Base-by-base conservation (phyloP, 2,329 filamentous ascomycete genomes). In the Ramichloridium luteum region DNA sequence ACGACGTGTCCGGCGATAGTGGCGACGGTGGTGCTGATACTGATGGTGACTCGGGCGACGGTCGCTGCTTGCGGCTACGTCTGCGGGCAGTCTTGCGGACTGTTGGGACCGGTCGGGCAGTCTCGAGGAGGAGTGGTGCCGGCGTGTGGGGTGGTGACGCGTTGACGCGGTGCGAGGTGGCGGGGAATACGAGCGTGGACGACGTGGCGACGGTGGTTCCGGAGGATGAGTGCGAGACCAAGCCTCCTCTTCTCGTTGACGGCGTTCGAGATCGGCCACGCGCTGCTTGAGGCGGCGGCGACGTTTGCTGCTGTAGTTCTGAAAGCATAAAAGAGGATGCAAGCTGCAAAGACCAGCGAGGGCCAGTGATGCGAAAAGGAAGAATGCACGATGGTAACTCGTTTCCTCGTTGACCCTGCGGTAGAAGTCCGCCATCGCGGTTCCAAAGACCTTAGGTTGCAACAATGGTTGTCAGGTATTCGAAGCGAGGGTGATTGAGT, bases 311-410 rank as follows among this genome's bases (percentile, higher is more conserved):
- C 49, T 53, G 49, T 49, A 49, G 31, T 49, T 49, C 44, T 54
- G 48, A 48, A 55, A 56, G 35, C 53, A 55, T 32, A 44, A 45
- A 27, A 51, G 25, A 10, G 53, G 53, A 33, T 53, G 51, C 27
- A 53, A 27, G 38, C 51, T 55, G 49, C 54, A 57, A 43, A 51
- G 27, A 40, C 45, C 50, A 13, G 52, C 53, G 15, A 47, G 36
- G n/a, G 36, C 39, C 3, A 55, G 29, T 3, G 50, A 42, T 11
- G 42, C 45, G 17, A 40, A 30, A 20, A 54, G 38, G 35, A 56
- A 56, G 15, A 54, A 43, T 3, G 41, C 45, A 29, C 49, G 49
- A 28, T 50, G 50, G 30, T 52, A 49, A 34, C 43, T 46, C 32
- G 48, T 43, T 32, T 51, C 47, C 34, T 48, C 39, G 41, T 54